These are phyloP conservation scores for Kazachstania taianensis DNA, from an alignment of 805 yeast species.

Conservation along the genomic window DNA sequence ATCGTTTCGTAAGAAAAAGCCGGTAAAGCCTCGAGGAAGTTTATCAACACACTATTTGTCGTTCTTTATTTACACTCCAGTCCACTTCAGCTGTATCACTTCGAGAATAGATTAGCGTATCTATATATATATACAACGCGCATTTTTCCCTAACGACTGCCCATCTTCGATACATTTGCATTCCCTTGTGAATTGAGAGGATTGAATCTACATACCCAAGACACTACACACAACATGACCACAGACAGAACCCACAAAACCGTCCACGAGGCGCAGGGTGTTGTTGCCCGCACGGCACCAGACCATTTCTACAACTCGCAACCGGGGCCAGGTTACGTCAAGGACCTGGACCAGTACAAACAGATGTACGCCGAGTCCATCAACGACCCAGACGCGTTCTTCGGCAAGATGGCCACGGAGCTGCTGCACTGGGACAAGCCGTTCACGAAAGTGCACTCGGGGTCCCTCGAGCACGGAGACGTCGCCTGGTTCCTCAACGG, in stretches of 20 bases:
- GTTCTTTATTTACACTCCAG: too few relatives aligned
- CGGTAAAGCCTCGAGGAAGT: too few relatives aligned
- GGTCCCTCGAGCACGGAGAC: constrained; percentile 65
- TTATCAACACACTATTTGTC: too few relatives aligned
- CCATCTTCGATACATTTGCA: too few relatives aligned
- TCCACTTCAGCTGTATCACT: too few relatives aligned
- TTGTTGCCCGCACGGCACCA: constrained; percentile 28
- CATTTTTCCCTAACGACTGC: too few relatives aligned
- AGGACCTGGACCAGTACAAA: constrained; percentile 58
- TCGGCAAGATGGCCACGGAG: constrained; percentile 67
- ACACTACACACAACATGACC: constrained; percentile 5
- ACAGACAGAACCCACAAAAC: constrained; percentile 23
- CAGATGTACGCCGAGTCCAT: constrained; percentile 70
- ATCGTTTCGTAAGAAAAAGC: too few relatives aligned
- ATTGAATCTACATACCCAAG: not conserved
- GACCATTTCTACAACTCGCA: constrained; percentile 33
- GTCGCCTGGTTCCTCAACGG: constrained; percentile 93
- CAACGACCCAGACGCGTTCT: constrained; percentile 71
- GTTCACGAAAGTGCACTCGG: constrained; percentile 40
- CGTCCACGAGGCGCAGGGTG: constrained; percentile 35
- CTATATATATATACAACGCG: too few relatives aligned
- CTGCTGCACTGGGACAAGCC: constrained; percentile 71
- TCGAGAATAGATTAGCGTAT: too few relatives aligned
- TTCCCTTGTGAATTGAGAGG: too few relatives aligned
- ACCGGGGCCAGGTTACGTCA: constrained; percentile 39